Base-by-base conservation (phyloP, 106 monocot species). In the Iris macrosiphon region DNA sequence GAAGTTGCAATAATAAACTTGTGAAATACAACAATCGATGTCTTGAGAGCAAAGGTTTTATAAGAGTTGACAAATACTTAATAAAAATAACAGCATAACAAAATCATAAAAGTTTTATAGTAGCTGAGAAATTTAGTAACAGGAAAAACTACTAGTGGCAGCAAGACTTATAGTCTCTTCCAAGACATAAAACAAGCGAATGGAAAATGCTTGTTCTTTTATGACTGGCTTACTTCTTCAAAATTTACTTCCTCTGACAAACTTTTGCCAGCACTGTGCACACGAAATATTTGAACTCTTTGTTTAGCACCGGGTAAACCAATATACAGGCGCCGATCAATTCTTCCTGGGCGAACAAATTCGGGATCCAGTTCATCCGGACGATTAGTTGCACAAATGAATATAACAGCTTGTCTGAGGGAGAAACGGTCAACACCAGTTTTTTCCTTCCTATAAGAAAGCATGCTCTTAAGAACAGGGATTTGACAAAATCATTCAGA, bases 311-410 rank as follows among this genome's bases (percentile, higher is more conserved):
- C 85, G 30, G 90, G 90, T 60, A 90, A 75, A 49, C 90, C 85
- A 71, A 90, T 70, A 56, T 68, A 81, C 28, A 90, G 62, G 7
- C 78, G 74, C 7, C 90, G 74, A 80, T 90, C 90, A 54, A 90
- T 90, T 20, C 90, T 77, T 26, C 90, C 90, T 23, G 75, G 56
- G 38, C 53, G 67, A 55, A 90, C 78, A 75, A 90, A 85, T 17
- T 84, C 90, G 61, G 74, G 66, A 54, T 90, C 85, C 49, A 90
- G 55, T 60, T 90, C 90, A 67, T 90, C 90, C 16, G 90, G 84
- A 3, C 90, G 77, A 73, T 90, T 90, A 40, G 90, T 90, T 40
- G 84, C 90, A 67, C 90, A 90, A 27, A 90, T 77, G 61, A 90
- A 90, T 62, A 90, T 81, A 40, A 90, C 77, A 64, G 90, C 80